These are phyloP conservation scores for Clausena lansium DNA, from an alignment of 345 rosid genomes.

Conservation along the genomic window DNA sequence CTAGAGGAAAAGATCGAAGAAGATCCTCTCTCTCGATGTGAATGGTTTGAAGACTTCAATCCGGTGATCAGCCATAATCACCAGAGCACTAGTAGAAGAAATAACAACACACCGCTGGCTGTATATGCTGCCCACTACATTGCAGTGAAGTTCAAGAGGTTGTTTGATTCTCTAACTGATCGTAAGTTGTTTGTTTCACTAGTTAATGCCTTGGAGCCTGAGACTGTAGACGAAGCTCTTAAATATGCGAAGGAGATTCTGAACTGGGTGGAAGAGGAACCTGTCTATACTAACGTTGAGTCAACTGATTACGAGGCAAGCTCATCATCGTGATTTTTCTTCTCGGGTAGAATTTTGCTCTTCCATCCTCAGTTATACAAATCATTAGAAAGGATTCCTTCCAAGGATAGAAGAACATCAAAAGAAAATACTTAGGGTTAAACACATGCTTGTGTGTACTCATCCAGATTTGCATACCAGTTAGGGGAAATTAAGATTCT, in stretches of 20 bases:
- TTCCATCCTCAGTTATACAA: background rate
- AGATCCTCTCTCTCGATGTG: constrained; percentile 58
- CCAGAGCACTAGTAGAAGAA: constrained; percentile 21
- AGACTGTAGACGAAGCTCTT: constrained; percentile 55
- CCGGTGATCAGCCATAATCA: constrained; percentile 54
- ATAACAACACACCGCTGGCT: constrained; percentile 46
- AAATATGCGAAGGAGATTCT: constrained; percentile 64
- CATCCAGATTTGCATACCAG: background rate
- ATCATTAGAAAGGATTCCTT: background rate
- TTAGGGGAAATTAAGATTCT: background rate
- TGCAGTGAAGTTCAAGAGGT: constrained; percentile 68
- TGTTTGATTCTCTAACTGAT: constrained; percentile 46
- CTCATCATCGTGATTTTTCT: constrained; percentile 35
- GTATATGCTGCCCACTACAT: constrained; percentile 67
- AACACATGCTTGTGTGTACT: background rate
- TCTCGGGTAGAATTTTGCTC: background rate
- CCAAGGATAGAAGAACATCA: background rate
- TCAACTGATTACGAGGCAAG: constrained; percentile 55
- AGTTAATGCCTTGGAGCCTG: constrained; percentile 58
- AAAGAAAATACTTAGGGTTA: background rate
- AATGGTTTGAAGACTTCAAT: constrained; percentile 77
- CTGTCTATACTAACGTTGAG: constrained; percentile 25
- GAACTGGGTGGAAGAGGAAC: constrained; percentile 54
- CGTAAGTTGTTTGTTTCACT: constrained; percentile 57
- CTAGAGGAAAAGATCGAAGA: constrained; percentile 65